Evolutionary conservation across 208 protist species (phyloP), one percentile per base, ranked within the genome.

Genomic region (Balamuthia mandrillaris): DNA sequence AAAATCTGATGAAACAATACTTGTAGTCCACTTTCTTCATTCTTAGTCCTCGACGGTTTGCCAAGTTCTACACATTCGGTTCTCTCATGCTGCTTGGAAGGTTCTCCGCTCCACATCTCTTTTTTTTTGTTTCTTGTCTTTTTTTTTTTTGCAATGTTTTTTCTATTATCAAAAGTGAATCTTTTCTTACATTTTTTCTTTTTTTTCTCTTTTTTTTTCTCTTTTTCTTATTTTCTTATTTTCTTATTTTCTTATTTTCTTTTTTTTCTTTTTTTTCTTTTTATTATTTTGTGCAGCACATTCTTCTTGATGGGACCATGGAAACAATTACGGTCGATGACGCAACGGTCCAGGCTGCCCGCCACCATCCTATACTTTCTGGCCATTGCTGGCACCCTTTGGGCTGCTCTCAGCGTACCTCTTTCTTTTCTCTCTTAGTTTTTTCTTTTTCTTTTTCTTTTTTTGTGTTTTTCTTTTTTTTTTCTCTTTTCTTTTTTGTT

Each of bases 231-330:
- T n/a, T n/a, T n/a, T n/a, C n/a, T n/a, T n/a, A n/a, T n/a, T n/a
- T n/a, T n/a, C n/a, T n/a, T n/a, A n/a, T n/a, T n/a, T n/a, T n/a
- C n/a, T n/a, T n/a, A n/a, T n/a, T n/a, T n/a, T n/a, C n/a, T n/a
- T n/a, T n/a, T n/a, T n/a, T n/a, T n/a, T 4, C 7, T 14, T 0
- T 33, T 27, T 33, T 21, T 3, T 27, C 3, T 24, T 18, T 21
- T 9, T 18, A 9, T 21, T 9, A 7, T 18, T 63, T 18, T 6
- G 12, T 68, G 10, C 63, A 72, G 63, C 63, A 72, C 63, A 0
- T 72, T 72, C 63, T 72, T 72, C 7, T 72, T 72, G 33, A 72
- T 72, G 63, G 63, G 63, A 2, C 63, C 63, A 41, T 72, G 63
- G 63, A 72, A 72, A 41, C 63, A 72, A 41, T 41, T 72, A 6